A percentile compares a stretch with the other conserved stretches of the same genome.
Conservation (phyloP, 83 land plant genomes). For the Larix sibirica region DNA sequence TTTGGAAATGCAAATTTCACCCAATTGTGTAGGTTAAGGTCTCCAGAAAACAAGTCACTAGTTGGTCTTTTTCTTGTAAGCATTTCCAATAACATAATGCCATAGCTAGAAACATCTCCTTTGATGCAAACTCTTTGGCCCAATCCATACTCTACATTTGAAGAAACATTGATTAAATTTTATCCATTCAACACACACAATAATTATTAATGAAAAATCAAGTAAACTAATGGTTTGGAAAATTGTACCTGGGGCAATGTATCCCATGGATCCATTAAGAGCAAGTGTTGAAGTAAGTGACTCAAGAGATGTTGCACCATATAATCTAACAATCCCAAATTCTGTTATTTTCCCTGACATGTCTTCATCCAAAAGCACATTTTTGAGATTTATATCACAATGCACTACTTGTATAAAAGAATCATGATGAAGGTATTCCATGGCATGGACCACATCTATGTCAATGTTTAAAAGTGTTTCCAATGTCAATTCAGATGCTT, state of each 20-base stretch:
- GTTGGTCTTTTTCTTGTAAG: constrained; percentile 20
- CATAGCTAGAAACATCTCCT: constrained; percentile 25
- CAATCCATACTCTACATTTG: constrained; percentile 17
- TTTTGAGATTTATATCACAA: constrained; percentile 14
- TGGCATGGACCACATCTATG: background rate
- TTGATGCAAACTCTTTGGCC: background rate
- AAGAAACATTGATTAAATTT: background rate
- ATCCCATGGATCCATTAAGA: too few species aligned
- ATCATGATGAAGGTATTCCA: background rate
- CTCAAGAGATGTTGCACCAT: background rate
- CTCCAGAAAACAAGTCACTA: background rate
- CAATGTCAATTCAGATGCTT: background rate
- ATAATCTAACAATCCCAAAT: constrained; percentile 22
- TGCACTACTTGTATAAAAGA: background rate
- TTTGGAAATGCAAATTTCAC: constrained; percentile 8
- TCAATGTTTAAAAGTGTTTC: background rate
- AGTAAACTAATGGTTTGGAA: too few species aligned
- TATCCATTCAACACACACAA: too few species aligned
- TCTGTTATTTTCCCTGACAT: background rate
- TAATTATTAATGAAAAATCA: background rate
- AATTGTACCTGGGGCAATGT: too few species aligned
- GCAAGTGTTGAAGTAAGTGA: too few species aligned
- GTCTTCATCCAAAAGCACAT: background rate
- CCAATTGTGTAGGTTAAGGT: constrained; percentile 3
- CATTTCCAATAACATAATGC: constrained; percentile 21